phyloP scores from a whole-genome alignment of 305 asterid genomes.

The Caryopteris hybrid region DNA sequence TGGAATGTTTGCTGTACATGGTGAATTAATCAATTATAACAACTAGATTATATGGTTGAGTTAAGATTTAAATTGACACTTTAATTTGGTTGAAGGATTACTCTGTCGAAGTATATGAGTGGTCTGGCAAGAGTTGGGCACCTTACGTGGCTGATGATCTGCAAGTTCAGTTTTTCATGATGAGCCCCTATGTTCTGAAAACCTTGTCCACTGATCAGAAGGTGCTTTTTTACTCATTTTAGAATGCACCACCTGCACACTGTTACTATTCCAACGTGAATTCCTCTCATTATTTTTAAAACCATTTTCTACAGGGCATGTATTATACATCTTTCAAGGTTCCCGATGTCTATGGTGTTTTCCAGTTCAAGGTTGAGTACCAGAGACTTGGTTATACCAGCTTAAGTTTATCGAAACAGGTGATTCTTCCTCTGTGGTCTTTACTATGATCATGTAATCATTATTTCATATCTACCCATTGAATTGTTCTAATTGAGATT shows the following conservation, averaged over 20 bases:
- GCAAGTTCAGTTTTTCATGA: slow-evolving; percentile 88
- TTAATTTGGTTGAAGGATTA: slow-evolving; percentile 51
- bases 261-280: slow-evolving; percentile 2
- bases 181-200: slow-evolving; percentile 90
- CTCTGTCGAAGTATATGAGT: slow-evolving; percentile 72
- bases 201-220: slow-evolving; percentile 63
- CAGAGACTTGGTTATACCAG: slow-evolving; percentile 75
- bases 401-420: slow-evolving; percentile 81
- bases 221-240: slow-evolving; percentile 31
- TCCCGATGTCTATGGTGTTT: slow-evolving; percentile 90
- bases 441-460: slow-evolving; percentile 3
- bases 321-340: slow-evolving; percentile 71
- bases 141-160: slow-evolving; percentile 81
- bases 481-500: not conserved
- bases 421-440: slow-evolving; percentile 24
- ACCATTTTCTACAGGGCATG: slow-evolving; percentile 48
- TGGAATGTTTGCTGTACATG: not conserved
- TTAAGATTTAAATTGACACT: slow-evolving; percentile 8
- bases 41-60: not conserved
- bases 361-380: slow-evolving; percentile 87
- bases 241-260: not conserved
- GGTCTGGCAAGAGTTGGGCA: slow-evolving; percentile 82
- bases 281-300: not conserved
- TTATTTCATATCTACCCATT: too few relatives aligned
- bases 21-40: not conserved